Conservation (phyloP, 805 yeast species). For the Scheffersomyces amazonensis region DNA sequence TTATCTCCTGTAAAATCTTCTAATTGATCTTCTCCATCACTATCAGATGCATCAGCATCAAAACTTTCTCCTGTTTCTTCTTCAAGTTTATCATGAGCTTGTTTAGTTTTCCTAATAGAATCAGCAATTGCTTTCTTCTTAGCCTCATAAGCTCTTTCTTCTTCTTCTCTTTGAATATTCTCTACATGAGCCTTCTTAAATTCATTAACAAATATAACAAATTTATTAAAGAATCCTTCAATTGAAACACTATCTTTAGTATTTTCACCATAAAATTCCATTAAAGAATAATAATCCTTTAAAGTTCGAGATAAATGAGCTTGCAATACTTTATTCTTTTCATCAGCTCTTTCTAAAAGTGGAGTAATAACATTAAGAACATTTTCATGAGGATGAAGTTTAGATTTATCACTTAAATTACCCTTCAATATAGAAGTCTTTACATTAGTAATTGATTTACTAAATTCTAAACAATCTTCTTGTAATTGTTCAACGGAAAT, state of each 20-base stretch:
- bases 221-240: constrained; percentile 70
- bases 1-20: no score
- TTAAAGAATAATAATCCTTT: constrained; percentile 63
- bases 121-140: constrained; percentile 33
- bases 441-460: constrained; percentile 62
- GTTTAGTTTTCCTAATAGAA: constrained; percentile 12
- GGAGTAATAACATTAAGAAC: constrained; percentile 60
- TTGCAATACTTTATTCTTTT: constrained; percentile 61
- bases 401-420: constrained; percentile 72
- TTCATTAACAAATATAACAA: constrained; percentile 74
- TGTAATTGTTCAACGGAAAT: constrained; percentile 80
- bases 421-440: constrained; percentile 76
- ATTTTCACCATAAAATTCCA: constrained; percentile 92
- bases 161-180: constrained; percentile 79
- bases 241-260: constrained; percentile 64
- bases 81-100: constrained; percentile 9
- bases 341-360: constrained; percentile 71
- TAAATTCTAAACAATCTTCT: constrained; percentile 65
- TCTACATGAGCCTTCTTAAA: constrained; percentile 79
- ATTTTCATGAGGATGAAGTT: constrained; percentile 81
- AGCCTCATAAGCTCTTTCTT: constrained; percentile 46
- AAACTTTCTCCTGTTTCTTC: constrained; percentile 11
- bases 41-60: constrained; percentile 13
- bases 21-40: constrained; percentile 7
- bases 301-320: constrained; percentile 63